Evolutionary conservation across 78 protist genomes (phyloP).

Genomic region (Dictyostelium firmibasis): DNA sequence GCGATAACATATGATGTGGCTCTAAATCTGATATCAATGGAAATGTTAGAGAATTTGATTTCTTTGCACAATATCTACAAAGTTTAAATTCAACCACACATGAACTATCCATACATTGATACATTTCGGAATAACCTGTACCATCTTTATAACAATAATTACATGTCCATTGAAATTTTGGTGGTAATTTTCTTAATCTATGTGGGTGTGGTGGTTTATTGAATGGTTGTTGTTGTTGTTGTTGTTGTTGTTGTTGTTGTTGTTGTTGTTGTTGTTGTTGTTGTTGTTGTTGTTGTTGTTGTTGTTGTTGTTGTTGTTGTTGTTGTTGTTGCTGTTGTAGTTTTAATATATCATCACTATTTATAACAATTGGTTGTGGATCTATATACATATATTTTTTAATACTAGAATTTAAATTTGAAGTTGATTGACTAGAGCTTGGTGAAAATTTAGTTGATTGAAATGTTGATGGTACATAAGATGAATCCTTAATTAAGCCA

Average conservation of each 20-base stretch:
- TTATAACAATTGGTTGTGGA: background rate
- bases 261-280: background rate
- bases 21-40: background rate
- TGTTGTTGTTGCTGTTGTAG: background rate
- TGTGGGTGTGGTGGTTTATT: background rate
- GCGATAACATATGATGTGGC: background rate
- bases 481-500: background rate
- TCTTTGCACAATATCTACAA: constrained; percentile 8
- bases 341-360: background rate
- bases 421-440: background rate
- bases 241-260: background rate
- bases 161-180: background rate
- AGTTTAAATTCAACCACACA: background rate
- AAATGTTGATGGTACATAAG: background rate
- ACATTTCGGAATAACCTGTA: background rate
- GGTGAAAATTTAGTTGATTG: background rate
- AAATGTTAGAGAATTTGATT: background rate
- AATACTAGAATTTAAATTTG: constrained; percentile 15
- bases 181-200: background rate
- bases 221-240: background rate
- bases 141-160: background rate
- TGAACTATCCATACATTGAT: background rate
- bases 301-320: background rate
- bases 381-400: background rate
- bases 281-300: background rate